A percentile compares a stretch with the other conserved stretches of the same genome.
These are phyloP conservation scores for Amanita polypyramis DNA, from an alignment of 768 basidiomycete genomes.

Conservation along the genomic window DNA sequence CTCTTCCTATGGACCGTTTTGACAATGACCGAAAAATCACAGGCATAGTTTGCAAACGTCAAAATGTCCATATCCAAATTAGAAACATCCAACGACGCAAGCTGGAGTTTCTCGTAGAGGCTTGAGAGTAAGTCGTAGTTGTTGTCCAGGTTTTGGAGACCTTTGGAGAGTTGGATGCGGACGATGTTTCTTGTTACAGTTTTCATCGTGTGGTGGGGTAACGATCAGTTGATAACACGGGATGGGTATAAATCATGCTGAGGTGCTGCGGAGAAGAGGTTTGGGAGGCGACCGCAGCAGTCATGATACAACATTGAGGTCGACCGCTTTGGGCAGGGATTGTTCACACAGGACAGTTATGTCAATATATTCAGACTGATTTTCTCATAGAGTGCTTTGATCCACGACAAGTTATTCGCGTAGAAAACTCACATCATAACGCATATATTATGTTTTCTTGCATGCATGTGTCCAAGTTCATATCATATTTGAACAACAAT, in stretches of 20 bases:
- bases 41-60: constrained; percentile 26
- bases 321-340: no score
- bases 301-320: no score
- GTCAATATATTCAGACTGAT: neutral
- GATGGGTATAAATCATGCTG: neutral
- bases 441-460: neutral
- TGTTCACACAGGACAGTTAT: no score
- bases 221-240: neutral
- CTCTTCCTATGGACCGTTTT: neutral
- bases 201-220: neutral
- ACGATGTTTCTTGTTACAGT: neutral
- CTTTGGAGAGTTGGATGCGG: constrained; percentile 16
- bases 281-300: no score
- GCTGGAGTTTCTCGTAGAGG: constrained; percentile 32
- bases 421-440: neutral
- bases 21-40: constrained; percentile 33
- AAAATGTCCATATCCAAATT: constrained; percentile 27
- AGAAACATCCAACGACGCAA: constrained; percentile 28
- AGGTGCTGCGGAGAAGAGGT: no score
- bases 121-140: constrained; percentile 22
- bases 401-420: no score
- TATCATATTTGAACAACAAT: constrained; percentile 15
- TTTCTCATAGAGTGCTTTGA: neutral
- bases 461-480: constrained; percentile 4
- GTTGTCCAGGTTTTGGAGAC: constrained; percentile 28